Conservation (phyloP, 805 yeast species). For the Ascoidea rubescens region DNA sequence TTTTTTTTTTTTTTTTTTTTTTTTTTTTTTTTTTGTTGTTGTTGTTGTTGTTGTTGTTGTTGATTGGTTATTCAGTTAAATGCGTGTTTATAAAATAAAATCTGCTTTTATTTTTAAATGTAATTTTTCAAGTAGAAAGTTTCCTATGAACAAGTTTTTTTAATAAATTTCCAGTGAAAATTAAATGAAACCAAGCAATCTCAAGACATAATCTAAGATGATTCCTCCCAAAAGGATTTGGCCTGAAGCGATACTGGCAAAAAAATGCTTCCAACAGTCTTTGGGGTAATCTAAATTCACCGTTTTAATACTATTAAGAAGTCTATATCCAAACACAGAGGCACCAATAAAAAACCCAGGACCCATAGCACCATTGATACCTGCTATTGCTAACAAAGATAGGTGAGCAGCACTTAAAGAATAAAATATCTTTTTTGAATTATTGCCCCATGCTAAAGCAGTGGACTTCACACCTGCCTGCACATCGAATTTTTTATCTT, state of each 20-base stretch:
- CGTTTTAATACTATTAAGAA: slow-evolving; percentile 50
- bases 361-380: slow-evolving; percentile 51
- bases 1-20: no score
- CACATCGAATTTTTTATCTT: slow-evolving; percentile 80
- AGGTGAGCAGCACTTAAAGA: slow-evolving; percentile 58
- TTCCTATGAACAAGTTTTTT: no score
- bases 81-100: no score
- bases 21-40: no score
- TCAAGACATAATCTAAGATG: slow-evolving; percentile 46
- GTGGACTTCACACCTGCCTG: slow-evolving; percentile 90
- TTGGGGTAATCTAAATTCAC: slow-evolving; percentile 73
- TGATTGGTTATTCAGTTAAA: no score
- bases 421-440: slow-evolving; percentile 55
- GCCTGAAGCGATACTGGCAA: slow-evolving; percentile 66
- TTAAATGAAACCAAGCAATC: slow-evolving; percentile 29
- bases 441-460: slow-evolving; percentile 87
- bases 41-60: no score
- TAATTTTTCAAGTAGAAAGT: no score
- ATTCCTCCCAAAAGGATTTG: slow-evolving; percentile 53
- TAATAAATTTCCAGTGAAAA: neutral
- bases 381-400: slow-evolving; percentile 49
- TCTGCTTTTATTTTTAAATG: no score
- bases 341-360: slow-evolving; percentile 68
- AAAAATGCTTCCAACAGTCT: slow-evolving; percentile 75
- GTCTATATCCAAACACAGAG: slow-evolving; percentile 52